Evolutionary conservation across 140 eudicot species (phyloP), one percentile per base, ranked within the genome.

Genomic region (Senecio squalidus): DNA sequence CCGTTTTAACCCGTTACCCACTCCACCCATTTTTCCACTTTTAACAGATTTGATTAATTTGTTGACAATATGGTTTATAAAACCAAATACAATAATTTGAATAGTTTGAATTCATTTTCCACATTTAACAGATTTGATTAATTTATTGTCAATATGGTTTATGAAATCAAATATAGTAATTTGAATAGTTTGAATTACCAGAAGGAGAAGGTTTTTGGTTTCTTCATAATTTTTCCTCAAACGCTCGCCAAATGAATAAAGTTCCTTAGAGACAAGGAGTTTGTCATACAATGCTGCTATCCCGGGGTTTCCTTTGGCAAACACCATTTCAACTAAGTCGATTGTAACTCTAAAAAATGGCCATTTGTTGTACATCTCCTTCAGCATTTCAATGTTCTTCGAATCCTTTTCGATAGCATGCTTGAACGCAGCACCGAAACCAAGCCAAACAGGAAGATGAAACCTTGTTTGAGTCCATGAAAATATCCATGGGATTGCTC

Each of bases 401-500:
- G 69, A 67, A 30, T 87, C 96, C 77, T 78, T 87, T 25, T 80
- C 78, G 1, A 83, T 67, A 24, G 72, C 78, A 52, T 78, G 84
- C 56, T 80, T 87, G 47, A 87, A 74, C 40, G 96, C 86, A 20
- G 86, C 70, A 5, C 93, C 96, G 71, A 83, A 83, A 7, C 96
- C 94, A 10, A 87, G 89, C 96, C 96, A 87, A 20, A 87, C 96
- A 0, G 96, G 96, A 25, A 87, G 93, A 71, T 87, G 96, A 51
- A 87, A 87, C 71, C 94, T 69, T 0, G 93, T 83, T 48, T 87
- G 96, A 0, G 94, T 87, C 96, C 89, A 87, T 23, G 96, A 82
- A 71, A 87, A 87, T 64, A 87, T 87, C 89, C 96, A 87, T 0
- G 94, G 96, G 41, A 87, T 87, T 14, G 96, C 96, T 57, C 96